Evolutionary conservation across 148 eudicot genomes (phyloP), one percentile per base, ranked within the genome.

Genomic region (Rhododendron henanense): DNA sequence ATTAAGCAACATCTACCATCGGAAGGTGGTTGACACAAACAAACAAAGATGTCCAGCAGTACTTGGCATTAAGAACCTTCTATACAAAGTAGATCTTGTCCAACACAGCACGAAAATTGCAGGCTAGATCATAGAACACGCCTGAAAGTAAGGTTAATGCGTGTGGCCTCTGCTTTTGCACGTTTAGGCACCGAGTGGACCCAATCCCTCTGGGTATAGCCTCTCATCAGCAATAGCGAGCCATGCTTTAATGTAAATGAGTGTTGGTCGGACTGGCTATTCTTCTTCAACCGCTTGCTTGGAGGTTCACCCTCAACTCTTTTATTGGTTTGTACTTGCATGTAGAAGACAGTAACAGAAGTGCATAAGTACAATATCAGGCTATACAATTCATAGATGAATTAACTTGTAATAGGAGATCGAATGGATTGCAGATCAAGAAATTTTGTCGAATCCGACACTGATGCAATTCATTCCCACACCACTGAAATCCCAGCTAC

Each of bases 91-190:
- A 28, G 31, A 80, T 61, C 75, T 74, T 44, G 21, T 25, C 13
- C 35, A 15, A 28, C 81, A 79, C 19, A 25, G 33, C 35, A 7
- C 6, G 10, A 79, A 79, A 47, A 7, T 33, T 53, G 76, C 37
- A 23, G 77, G 23, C 63, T 79, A 67, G 50, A 21, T 90, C 88
- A 92, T 33, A 92, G 82, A 79, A 95, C 91, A 59, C 63, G 92
- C 90, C 99, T 95, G 90, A 96, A 96, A 15, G 99, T 96, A 79
- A 96, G 99, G 92, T 96, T 96, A 79, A 96, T 95, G 50, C 99
- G 89, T 14, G 79, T 83, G 59, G 94, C 85, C 61, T 91, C 96
- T 2, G 93, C 92, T 92, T 95, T 96, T 35, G 88, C 91, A 77
- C 98, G 99, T 90, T 95, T 96, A 31, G 99, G 99, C 81, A 95